Conservation (phyloP, 345 rosid genomes). For the Litchi chinensis region DNA sequence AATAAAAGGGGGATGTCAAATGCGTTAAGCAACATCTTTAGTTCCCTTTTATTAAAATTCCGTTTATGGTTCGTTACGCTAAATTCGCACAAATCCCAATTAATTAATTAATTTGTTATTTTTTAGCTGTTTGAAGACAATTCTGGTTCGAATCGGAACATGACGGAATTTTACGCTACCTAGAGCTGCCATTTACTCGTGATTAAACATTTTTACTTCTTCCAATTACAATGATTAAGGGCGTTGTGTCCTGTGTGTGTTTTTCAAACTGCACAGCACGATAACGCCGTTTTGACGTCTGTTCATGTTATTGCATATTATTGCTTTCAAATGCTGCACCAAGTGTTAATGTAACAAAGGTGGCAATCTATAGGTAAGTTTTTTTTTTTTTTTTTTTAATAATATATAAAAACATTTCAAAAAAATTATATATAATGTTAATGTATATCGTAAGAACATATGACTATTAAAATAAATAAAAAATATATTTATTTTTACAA, state of each 20-base stretch:
- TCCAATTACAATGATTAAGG: background rate
- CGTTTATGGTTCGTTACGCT: conserved; percentile 93
- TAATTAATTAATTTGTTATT: background rate
- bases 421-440: no score
- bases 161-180: conserved; percentile 25
- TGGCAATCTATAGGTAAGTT: no score
- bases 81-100: conserved; percentile 87
- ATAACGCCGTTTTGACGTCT: background rate
- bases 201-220: background rate
- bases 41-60: conserved; percentile 41
- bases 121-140: background rate
- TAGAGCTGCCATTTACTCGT: background rate
- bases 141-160: background rate
- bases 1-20: conserved; percentile 35
- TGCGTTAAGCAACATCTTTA: conserved; percentile 69
- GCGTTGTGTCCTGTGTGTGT: background rate
- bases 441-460: no score
- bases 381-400: no score
- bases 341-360: no score
- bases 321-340: no score
- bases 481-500: no score
- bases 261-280: background rate
- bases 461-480: no score
- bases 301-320: background rate
- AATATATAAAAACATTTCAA: no score